phyloP scores from a whole-genome alignment of 2,329 filamentous ascomycete species.

The Neocatenulostroma microsporum region DNA sequence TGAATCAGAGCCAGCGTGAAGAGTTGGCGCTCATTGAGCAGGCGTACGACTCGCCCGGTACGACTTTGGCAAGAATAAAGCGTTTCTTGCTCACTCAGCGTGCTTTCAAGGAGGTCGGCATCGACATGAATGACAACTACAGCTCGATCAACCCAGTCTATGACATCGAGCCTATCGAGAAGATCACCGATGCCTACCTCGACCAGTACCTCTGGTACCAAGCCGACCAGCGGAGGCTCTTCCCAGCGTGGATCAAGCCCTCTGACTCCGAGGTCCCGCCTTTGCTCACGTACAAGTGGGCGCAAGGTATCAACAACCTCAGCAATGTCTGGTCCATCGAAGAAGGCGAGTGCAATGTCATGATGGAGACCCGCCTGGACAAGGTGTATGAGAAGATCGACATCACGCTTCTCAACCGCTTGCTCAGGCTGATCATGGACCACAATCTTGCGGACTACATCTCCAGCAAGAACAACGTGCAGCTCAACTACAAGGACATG shows the following conservation, averaged over 20 bases:
- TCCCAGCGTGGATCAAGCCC: conserved; percentile 98
- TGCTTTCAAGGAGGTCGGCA: conserved; percentile 98
- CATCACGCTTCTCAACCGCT: conserved; percentile 84
- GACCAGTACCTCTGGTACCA: conserved; percentile 99
- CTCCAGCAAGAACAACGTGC: conserved; percentile 98
- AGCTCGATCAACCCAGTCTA: conserved; percentile 99
- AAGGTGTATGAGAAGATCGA: conserved; percentile 99
- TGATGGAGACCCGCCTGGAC: conserved; percentile 97
- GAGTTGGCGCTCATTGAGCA: conserved; percentile 95
- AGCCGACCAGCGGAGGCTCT: conserved; percentile 91
- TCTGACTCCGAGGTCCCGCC: conserved; percentile 97
- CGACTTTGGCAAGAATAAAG: conserved; percentile 92
- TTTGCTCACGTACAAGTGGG: conserved; percentile 95
- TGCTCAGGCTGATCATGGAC: conserved; percentile 94
- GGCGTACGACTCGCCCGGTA: conserved; percentile 95
- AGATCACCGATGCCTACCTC: conserved; percentile 97
- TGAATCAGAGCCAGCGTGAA: conserved; percentile 96
- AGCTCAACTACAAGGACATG: conserved; percentile 99
- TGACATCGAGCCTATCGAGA: conserved; percentile 97
- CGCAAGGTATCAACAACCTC: conserved; percentile 97
- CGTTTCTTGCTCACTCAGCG: conserved; percentile 93
- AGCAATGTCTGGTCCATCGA: conserved; percentile 90
- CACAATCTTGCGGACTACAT: conserved; percentile 99
- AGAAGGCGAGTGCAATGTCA: conserved; percentile 93
- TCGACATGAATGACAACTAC: conserved; percentile 99